Base-by-base conservation (phyloP, 805 yeast species). In the Clavispora fructus region DNA sequence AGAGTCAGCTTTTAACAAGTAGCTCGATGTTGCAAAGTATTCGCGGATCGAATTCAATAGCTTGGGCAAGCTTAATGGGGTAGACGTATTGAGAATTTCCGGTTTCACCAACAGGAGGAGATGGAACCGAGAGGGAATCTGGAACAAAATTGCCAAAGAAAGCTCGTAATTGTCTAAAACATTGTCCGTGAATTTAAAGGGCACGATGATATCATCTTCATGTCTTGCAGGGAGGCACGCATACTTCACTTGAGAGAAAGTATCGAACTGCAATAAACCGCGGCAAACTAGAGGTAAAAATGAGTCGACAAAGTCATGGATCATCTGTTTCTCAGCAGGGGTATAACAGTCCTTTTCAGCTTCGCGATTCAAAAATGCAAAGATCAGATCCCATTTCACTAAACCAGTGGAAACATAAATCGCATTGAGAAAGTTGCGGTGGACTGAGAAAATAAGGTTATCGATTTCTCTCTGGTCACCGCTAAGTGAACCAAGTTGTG, bases 101-200 rank as follows among this genome's bases (percentile, higher is more conserved):
- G 37, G 25, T 16, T 33, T 33, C 25, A 33, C 37, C 25, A 33
- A n/a, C 6, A 26, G 31, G 7, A 46, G 9, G 17, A 46, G 12
- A 16, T 46, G 42, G 31, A 35, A 17, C 23, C 25, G 30, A 7
- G 40, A 39, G 3, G 50, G 44, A 14, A 47, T 13, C 14, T 29
- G 41, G 25, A 35, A 43, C 6, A 41, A 29, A 17, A 41, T 25
- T 39, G 42, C 43, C 39, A 44, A 42, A 2, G 51, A 44, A 16
- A 44, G 29, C 39, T 47, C 48, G 35, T 41, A 47, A 26, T 47
- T 47, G 9, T 47, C 45, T 23, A 47, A 37, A 2, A 44, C 27
- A 31, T 41, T 39, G 13, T 29, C 42, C 3, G 43, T 27, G 7
- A 41, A 19, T 32, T 39, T 41, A 26, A 27, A 41, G 6, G 46